These are phyloP conservation scores for Ammopiptanthus mongolicus DNA, from an alignment of 306 rosid genomes.

Conservation along the genomic window DNA sequence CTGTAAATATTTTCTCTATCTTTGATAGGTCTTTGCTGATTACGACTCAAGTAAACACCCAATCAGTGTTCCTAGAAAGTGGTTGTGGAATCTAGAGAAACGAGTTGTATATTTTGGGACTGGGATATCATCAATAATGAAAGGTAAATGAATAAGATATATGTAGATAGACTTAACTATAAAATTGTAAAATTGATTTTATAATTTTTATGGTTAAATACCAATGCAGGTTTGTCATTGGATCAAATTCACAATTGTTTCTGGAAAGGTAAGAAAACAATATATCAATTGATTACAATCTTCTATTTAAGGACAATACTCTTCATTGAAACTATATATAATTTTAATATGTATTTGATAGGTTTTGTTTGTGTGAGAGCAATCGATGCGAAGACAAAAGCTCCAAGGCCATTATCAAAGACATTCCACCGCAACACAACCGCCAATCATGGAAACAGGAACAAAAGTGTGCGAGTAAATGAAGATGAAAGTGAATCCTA, in stretches of 20 bases:
- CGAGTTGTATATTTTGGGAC: conserved; percentile 45
- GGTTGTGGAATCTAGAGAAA: conserved; percentile 37
- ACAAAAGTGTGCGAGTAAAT: background rate
- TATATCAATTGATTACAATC: background rate
- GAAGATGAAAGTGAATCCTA: background rate
- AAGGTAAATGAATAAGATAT: conserved; percentile 22
- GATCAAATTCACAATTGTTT: conserved; percentile 24
- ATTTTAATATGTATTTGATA: background rate
- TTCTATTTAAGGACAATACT: background rate
- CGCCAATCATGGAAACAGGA: background rate
- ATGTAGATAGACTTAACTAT: too few species aligned
- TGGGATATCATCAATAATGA: conserved; percentile 33
- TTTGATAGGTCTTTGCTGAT: conserved; percentile 55
- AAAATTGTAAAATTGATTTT: too few species aligned
- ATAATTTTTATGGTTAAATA: too few species aligned
- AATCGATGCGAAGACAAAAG: conserved; percentile 29
- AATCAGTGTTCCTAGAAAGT: conserved; percentile 40
- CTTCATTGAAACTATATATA: background rate
- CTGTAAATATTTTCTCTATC: background rate
- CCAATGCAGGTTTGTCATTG: conserved; percentile 28
- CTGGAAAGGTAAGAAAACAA: conserved; percentile 34
- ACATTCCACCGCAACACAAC: conserved; percentile 35
- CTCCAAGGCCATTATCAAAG: conserved; percentile 20
- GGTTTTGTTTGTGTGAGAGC: conserved; percentile 60
- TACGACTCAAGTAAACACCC: conserved; percentile 43